These are phyloP conservation scores for Aureoboletus auriporus DNA, from an alignment of 768 basidiomycete species.

Conservation along the genomic window DNA sequence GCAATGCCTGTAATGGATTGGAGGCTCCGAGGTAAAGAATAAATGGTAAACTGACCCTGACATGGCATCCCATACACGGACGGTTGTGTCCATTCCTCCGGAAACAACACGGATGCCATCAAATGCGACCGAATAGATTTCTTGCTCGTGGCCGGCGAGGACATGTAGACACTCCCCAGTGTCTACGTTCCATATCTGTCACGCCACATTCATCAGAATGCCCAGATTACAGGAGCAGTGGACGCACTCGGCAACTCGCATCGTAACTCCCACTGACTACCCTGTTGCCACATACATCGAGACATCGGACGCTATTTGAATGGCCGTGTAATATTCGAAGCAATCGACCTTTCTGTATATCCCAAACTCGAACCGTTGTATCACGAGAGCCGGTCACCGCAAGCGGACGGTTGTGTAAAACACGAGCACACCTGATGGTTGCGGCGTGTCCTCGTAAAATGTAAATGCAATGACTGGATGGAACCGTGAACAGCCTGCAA, in stretches of 20 bases:
- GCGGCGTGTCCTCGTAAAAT: slow-evolving; percentile 80
- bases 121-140: slow-evolving; percentile 89
- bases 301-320: slow-evolving; percentile 73
- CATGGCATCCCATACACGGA: slow-evolving; percentile 83
- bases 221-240: not conserved
- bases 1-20: slow-evolving; percentile 54
- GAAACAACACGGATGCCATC: slow-evolving; percentile 80
- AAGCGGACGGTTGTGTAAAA: slow-evolving; percentile 80
- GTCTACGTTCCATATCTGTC: slow-evolving; percentile 87
- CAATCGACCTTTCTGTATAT: slow-evolving; percentile 74
- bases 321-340: slow-evolving; percentile 74
- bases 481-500: slow-evolving; percentile 1
- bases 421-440: slow-evolving; percentile 87
- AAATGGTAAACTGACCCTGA: slow-evolving; percentile 61
- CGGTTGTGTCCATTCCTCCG: slow-evolving; percentile 91
- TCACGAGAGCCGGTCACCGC: slow-evolving; percentile 92
- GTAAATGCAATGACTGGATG: slow-evolving; percentile 61
- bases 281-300: slow-evolving; percentile 81
- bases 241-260: slow-evolving; percentile 70
- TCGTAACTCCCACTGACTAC: slow-evolving; percentile 96
- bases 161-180: slow-evolving; percentile 84
- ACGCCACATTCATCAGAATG: not conserved
- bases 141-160: slow-evolving; percentile 78
- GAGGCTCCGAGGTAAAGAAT: not conserved
- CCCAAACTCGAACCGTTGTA: slow-evolving; percentile 85